Percentiles rank a stretch among this genome's conserved stretches.
Evolutionary conservation across 768 basidiomycete species (phyloP).

Genomic region (Boletus rex-veris): DNA sequence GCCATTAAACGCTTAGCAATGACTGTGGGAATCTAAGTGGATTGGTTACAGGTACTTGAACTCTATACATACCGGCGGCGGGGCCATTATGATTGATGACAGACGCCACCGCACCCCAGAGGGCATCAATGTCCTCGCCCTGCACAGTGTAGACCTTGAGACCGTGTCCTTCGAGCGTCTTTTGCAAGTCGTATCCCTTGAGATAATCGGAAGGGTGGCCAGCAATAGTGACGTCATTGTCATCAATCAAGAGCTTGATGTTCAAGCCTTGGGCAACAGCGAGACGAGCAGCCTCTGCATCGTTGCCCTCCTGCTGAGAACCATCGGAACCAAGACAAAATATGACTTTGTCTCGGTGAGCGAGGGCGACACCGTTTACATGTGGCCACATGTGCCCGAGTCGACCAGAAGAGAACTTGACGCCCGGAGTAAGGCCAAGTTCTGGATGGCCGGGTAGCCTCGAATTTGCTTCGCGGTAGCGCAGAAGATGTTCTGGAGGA

Average conservation of each 20-base stretch:
- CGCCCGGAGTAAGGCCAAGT: constrained; percentile 84
- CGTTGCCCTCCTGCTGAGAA: constrained; percentile 89
- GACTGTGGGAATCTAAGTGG: constrained; percentile 39
- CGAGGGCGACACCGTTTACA: constrained; percentile 82
- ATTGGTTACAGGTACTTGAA: not conserved
- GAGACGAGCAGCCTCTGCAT: constrained; percentile 84
- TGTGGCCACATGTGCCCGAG: constrained; percentile 89
- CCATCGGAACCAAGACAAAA: constrained; percentile 89
- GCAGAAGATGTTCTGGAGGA: constrained; percentile 71
- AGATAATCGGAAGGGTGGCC: constrained; percentile 87
- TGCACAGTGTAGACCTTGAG: constrained; percentile 69
- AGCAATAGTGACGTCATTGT: constrained; percentile 91
- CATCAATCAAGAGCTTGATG: constrained; percentile 84
- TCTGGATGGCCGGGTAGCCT: constrained; percentile 89
- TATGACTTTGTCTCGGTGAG: constrained; percentile 70
- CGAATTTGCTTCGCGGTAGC: constrained; percentile 83
- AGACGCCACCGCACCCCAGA: constrained; percentile 64
- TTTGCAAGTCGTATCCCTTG: constrained; percentile 66
- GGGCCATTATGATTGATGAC: constrained; percentile 66
- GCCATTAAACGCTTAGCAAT: constrained; percentile 69
- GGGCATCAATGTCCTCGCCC: constrained; percentile 76
- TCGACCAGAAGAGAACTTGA: constrained; percentile 92
- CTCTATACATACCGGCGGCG: constrained; percentile 54
- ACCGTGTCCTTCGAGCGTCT: constrained; percentile 79
- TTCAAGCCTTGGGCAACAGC: constrained; percentile 82